phyloP scores from a whole-genome alignment of 257 asterid genomes.

The Dorcoceras hygrometricum region DNA sequence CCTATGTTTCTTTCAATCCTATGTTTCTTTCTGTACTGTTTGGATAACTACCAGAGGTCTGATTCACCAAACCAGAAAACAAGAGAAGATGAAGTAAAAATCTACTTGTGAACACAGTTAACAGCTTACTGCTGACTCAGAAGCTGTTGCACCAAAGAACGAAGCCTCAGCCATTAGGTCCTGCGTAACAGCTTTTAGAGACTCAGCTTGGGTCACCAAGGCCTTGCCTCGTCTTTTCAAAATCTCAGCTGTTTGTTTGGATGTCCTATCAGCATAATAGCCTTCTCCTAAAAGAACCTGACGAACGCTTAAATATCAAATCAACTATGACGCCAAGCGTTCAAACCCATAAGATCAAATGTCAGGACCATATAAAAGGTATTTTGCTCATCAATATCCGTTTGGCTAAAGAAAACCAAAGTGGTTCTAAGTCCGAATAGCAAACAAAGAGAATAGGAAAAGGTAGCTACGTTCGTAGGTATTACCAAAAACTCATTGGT shows the following conservation, averaged over 20 bases:
- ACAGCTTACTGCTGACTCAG: conserved; percentile 65
- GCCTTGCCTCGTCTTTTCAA: conserved; percentile 69
- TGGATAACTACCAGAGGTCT: not conserved
- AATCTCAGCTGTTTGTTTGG: conserved; percentile 82
- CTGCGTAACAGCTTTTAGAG: conserved; percentile 66
- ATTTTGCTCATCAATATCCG: conserved; percentile 1
- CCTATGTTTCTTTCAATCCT: not conserved
- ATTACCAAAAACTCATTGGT: conserved; percentile 84
- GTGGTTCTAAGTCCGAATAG: too few species aligned
- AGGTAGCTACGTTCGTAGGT: not conserved
- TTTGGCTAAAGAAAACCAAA: conserved; percentile 9
- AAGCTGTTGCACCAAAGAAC: conserved; percentile 70
- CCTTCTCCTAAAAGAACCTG: conserved; percentile 92
- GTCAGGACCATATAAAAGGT: not conserved
- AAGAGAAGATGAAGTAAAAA: not conserved
- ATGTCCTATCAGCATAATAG: conserved; percentile 77
- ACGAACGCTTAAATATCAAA: conserved; percentile 25
- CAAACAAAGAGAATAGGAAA: too few species aligned
- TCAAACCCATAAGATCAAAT: not conserved
- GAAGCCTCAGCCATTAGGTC: conserved; percentile 79
- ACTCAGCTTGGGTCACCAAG: conserved; percentile 67
- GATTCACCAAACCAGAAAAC: conserved; percentile 2
- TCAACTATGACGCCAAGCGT: conserved; percentile 13
- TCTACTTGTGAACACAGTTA: conserved; percentile 18
- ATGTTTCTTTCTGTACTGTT: not conserved